Conservation (phyloP, 768 basidiomycete genomes). For the Albatrellus ellisii region DNA sequence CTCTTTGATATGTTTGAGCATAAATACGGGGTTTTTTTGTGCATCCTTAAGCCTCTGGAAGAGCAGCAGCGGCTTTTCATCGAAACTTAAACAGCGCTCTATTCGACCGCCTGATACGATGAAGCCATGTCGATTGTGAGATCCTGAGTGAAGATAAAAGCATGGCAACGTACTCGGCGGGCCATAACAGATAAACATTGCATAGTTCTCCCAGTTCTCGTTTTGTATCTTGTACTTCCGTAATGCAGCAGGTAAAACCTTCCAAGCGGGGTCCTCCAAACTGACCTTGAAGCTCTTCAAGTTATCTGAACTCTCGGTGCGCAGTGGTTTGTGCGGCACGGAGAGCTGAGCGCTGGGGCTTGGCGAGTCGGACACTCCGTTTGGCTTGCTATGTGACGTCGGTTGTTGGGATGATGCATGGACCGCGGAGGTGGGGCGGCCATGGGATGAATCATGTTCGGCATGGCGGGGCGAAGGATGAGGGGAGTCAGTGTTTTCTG, state of each 20-base stretch:
- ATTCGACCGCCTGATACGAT: constrained; percentile 60
- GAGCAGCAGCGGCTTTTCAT: constrained; percentile 92
- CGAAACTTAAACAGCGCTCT: constrained; percentile 93
- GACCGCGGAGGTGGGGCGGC: constrained; percentile 1
- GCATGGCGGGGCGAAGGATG: constrained; percentile 66
- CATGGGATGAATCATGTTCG: constrained; percentile 43
- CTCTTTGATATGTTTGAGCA: constrained; percentile 94
- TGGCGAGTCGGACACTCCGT: constrained; percentile 5
- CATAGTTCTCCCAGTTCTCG: constrained; percentile 98
- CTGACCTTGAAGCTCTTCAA: constrained; percentile 96
- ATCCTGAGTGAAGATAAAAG: neutral
- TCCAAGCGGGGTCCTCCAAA: constrained; percentile 96
- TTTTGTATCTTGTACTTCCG: constrained; percentile 99
- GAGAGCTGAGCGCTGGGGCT: constrained; percentile 5
- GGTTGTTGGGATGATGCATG: constrained; percentile 6
- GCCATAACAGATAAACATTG: constrained; percentile 98
- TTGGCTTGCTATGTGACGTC: constrained; percentile 2
- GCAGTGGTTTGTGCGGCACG: constrained; percentile 30
- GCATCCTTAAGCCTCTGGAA: constrained; percentile 97
- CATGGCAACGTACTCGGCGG: constrained; percentile 49
- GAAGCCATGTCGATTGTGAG: neutral
- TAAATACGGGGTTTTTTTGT: constrained; percentile 97
- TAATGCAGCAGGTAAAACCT: constrained; percentile 92
- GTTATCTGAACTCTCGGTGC: constrained; percentile 60
- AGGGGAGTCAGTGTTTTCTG: constrained; percentile 56